A percentile compares a stretch with the other conserved stretches of the same genome.
Conservation (phyloP, 1,139 yeast species). For the Yamadazyma pseudoaaseri region DNA sequence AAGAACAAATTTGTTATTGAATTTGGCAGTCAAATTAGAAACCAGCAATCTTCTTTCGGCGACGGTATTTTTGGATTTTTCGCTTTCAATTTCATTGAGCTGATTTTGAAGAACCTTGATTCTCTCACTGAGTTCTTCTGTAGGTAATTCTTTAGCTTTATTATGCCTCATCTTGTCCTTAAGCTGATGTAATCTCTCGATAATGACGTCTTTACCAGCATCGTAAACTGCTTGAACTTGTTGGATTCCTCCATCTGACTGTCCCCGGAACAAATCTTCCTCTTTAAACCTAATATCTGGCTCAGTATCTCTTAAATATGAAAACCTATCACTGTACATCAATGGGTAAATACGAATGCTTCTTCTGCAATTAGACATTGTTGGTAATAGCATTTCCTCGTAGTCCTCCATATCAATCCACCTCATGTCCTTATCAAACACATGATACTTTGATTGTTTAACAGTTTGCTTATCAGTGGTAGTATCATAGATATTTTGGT, state of each 20-base stretch:
- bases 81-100: conserved; percentile 14
- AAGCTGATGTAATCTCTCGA: conserved; percentile 29
- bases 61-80: conserved; percentile 7
- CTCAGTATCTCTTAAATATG: conserved; percentile 40
- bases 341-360: conserved; percentile 31
- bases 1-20: conserved; percentile 41
- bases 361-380: conserved; percentile 23
- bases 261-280: conserved; percentile 11
- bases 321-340: conserved; percentile 35
- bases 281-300: conserved; percentile 15
- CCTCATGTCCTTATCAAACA: conserved; percentile 32
- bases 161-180: conserved; percentile 19
- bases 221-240: conserved; percentile 23
- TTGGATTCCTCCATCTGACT: conserved; percentile 11
- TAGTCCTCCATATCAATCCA: conserved; percentile 48
- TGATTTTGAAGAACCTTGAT: conserved; percentile 24
- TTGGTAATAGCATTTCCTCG: conserved; percentile 37
- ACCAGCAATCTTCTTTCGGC: conserved; percentile 13
- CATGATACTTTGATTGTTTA: conserved; percentile 20
- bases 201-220: conserved; percentile 28
- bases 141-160: conserved; percentile 11
- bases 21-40: conserved; percentile 22
- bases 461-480: conserved; percentile 7
- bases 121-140: conserved; percentile 18
- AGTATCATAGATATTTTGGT: conserved; percentile 25